phyloP scores from a whole-genome alignment of 495 filamentous ascomycete species.

The Schizothecium vesticola region DNA sequence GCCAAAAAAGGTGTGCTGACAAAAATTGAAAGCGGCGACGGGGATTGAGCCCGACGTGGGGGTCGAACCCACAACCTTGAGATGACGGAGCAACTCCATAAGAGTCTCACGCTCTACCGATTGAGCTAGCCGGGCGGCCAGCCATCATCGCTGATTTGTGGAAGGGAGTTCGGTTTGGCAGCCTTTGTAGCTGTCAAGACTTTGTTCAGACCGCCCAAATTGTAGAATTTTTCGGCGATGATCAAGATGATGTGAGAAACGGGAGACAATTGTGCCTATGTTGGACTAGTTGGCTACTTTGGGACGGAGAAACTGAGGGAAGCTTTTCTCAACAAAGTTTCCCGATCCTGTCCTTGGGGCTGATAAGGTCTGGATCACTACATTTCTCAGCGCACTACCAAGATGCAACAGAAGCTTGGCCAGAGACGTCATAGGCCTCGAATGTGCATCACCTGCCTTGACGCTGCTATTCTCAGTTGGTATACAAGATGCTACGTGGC shows the following conservation, averaged over 20 bases:
- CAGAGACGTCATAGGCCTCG: background rate
- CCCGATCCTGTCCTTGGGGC: too few relatives aligned
- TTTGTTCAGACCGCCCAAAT: background rate
- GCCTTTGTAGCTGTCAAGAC: background rate
- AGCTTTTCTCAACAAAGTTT: too few relatives aligned
- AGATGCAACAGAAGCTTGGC: background rate
- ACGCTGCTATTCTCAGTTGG: background rate
- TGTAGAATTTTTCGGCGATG: background rate
- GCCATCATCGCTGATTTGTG: background rate
- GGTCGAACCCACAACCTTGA: conserved; percentile 15
- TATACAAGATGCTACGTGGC: background rate
- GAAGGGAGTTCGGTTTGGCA: background rate
- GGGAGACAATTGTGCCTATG: too few relatives aligned
- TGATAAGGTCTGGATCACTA: too few relatives aligned
- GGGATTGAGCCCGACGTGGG: conserved; percentile 14
- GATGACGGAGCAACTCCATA: conserved; percentile 35
- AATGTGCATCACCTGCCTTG: background rate
- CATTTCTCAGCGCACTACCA: too few relatives aligned
- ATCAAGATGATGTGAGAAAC: too few relatives aligned
- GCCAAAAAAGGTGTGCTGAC: background rate
- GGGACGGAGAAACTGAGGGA: too few relatives aligned
- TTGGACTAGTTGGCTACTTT: too few relatives aligned
- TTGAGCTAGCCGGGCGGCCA: conserved; percentile 59
- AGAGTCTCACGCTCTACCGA: conserved; percentile 83
- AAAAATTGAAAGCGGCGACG: background rate